A percentile compares a stretch with the other conserved stretches of the same genome.
Conservation (phyloP, 371 early-diverging fungal genomes). For the Mucor ambiguus region DNA sequence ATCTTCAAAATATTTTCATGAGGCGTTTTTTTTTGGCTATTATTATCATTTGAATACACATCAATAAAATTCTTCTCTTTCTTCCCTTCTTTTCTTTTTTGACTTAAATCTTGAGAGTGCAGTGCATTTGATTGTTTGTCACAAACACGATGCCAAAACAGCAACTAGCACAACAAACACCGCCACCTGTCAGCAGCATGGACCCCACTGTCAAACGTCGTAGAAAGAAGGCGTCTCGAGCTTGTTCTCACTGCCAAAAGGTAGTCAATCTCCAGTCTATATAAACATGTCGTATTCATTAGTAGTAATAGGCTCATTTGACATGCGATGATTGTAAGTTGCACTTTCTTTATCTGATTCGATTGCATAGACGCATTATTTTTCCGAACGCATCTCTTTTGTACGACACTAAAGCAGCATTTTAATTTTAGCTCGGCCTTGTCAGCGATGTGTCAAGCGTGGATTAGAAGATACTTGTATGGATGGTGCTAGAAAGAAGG, state of each 20-base stretch:
- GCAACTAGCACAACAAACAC: background rate
- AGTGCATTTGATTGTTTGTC: background rate
- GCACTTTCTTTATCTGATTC: background rate
- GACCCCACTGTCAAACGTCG: slow-evolving; percentile 4
- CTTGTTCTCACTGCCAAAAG: slow-evolving; percentile 53
- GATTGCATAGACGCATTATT: slow-evolving; percentile 1
- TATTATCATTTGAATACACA: background rate
- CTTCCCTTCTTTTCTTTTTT: background rate
- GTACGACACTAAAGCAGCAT: background rate
- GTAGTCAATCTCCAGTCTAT: background rate
- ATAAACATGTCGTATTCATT: background rate
- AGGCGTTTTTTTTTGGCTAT: background rate
- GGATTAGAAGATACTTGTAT: slow-evolving; percentile 68
- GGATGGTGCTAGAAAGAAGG: slow-evolving; percentile 79
- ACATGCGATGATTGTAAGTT: slow-evolving; percentile 62
- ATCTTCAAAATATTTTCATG: background rate
- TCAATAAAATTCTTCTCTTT: slow-evolving; percentile 1
- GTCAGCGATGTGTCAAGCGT: slow-evolving; percentile 75
- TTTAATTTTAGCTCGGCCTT: slow-evolving; percentile 63
- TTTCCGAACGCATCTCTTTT: background rate
- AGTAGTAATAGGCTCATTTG: slow-evolving; percentile 44
- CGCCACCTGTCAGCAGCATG: background rate
- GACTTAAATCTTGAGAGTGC: background rate
- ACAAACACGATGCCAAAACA: background rate
- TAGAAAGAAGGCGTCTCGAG: slow-evolving; percentile 27